Percentiles rank a stretch among this genome's conserved stretches.
phyloP scores from a whole-genome alignment of 2,329 filamentous ascomycete genomes.

The Triangularia setosa region DNA sequence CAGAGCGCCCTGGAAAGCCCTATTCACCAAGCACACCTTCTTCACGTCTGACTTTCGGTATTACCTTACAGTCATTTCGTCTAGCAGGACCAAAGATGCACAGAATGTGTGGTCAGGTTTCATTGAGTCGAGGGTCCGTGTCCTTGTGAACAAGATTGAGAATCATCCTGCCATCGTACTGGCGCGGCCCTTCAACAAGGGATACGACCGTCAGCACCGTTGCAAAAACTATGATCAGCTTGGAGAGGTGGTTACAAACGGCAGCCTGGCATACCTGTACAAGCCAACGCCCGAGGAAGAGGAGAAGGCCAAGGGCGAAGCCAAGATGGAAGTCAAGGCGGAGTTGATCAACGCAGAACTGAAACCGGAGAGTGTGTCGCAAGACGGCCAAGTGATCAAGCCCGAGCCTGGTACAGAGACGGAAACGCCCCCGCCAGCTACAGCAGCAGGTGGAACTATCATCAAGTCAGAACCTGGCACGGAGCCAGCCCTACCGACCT shows the following conservation, averaged over 20 bases:
- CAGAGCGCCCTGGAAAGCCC: slow-evolving; percentile 75
- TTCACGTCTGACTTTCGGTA: slow-evolving; percentile 94
- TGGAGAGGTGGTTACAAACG: slow-evolving; percentile 53
- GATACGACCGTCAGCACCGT: slow-evolving; percentile 76
- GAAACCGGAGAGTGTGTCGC: slow-evolving; percentile 23
- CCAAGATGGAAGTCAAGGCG: slow-evolving; percentile 43
- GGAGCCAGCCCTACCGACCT: not conserved
- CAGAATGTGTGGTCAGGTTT: slow-evolving; percentile 86
- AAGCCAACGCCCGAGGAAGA: slow-evolving; percentile 45
- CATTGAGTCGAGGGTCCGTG: slow-evolving; percentile 87
- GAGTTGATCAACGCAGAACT: slow-evolving; percentile 29
- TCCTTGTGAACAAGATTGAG: slow-evolving; percentile 80
- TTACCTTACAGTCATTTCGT: slow-evolving; percentile 83
- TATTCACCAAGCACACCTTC: slow-evolving; percentile 88
- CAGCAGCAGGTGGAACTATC: not conserved
- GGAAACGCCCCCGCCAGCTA: not conserved
- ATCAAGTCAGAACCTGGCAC: slow-evolving; percentile 1
- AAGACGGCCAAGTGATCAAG: slow-evolving; percentile 14
- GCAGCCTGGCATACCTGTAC: slow-evolving; percentile 45
- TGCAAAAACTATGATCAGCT: slow-evolving; percentile 54
- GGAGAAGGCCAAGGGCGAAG: slow-evolving; percentile 40
- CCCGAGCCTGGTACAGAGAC: not conserved
- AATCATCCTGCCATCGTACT: slow-evolving; percentile 73
- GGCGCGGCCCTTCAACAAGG: slow-evolving; percentile 89
- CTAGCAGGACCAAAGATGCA: slow-evolving; percentile 77